Base-by-base conservation (phyloP, 305 asterid species). In the Fraxinus greggii region DNA sequence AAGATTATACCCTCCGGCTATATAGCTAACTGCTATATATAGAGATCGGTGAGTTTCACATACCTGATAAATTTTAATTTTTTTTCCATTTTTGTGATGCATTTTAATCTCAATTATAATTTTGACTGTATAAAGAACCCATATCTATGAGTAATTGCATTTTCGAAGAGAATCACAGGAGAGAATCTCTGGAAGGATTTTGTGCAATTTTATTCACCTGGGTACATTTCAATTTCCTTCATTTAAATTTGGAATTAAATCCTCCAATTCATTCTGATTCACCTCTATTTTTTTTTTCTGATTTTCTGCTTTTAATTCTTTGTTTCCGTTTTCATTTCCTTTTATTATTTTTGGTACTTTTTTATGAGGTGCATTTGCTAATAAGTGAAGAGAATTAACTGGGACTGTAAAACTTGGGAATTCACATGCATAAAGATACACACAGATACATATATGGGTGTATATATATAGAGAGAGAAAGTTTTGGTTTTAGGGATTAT, bases 31-130 rank as follows among this genome's bases (percentile, higher is more conserved):
- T 69, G 80, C 72, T 65, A 61, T 54, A 72, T 59, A 67, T 81
- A 76, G 84, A 84, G 94, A 93, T 91, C 92, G 90, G 93, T 86
- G 79, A 78, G 93, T 72, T 67, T 28, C 79, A 48, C 81, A 33
- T 63, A 83, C 78, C 75, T 86, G 80, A 80, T 82, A 74, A 65
- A 81, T 29, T 79, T 84, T 40, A 35, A 17, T 35, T 77, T 80
- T 81, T 63, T 3, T 75, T 38, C 79, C 54, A 59, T 84, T 75
- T 81, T 28, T 72, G 17, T 42, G 51, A 42, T 45, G 45, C 42
- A 19, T 83, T 81, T 79, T 81, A 38, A 80, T 21, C 80, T 74
- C 29, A 81, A 85, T 85, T 82, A 84, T 56, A 77, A 33, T 83
- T 77, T 73, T 83, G 85, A 67, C 74, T 51, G 79, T 48, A 75